Conservation (phyloP, 768 basidiomycete species). For the Suillus placidus region DNA sequence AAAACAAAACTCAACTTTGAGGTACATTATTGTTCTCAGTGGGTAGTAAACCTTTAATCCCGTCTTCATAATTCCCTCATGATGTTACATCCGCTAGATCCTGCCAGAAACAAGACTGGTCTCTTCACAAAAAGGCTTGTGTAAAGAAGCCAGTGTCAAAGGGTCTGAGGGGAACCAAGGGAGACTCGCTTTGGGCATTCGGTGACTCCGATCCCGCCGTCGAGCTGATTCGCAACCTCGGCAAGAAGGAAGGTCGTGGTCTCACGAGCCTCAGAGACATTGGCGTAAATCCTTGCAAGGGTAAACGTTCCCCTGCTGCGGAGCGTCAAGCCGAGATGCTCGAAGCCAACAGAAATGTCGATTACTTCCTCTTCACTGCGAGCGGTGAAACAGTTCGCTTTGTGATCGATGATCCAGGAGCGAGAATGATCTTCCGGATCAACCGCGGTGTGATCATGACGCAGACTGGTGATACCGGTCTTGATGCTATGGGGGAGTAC, state of each 20-base stretch:
- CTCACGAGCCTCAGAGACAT: conserved; percentile 8
- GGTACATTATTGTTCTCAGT: conserved; percentile 25
- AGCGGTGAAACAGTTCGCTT: conserved; percentile 18
- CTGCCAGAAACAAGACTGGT: conserved; percentile 24
- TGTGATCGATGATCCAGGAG: conserved; percentile 13
- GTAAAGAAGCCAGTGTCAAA: conserved; percentile 23
- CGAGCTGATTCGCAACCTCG: not conserved
- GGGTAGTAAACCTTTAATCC: not conserved
- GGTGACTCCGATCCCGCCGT: conserved; percentile 7
- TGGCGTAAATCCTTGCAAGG: conserved; percentile 15
- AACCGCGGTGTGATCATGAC: conserved; percentile 14
- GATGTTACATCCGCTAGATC: conserved; percentile 10
- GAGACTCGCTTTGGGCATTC: conserved; percentile 19
- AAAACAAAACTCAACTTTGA: conserved; percentile 21
- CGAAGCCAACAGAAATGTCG: conserved; percentile 18
- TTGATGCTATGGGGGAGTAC: conserved; percentile 19
- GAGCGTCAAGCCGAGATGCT: conserved; percentile 24
- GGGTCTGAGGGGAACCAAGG: conserved; percentile 21
- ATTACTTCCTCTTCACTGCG: conserved; percentile 26
- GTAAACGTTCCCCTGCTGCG: conserved; percentile 19
- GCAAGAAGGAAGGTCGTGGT: not conserved
- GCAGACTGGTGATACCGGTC: not conserved
- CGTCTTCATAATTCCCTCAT: not conserved
- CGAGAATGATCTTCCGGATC: conserved; percentile 19
- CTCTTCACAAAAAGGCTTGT: conserved; percentile 19